phyloP scores from a whole-genome alignment of 129 eudicot species.

The Heracleum sosnowskyi region DNA sequence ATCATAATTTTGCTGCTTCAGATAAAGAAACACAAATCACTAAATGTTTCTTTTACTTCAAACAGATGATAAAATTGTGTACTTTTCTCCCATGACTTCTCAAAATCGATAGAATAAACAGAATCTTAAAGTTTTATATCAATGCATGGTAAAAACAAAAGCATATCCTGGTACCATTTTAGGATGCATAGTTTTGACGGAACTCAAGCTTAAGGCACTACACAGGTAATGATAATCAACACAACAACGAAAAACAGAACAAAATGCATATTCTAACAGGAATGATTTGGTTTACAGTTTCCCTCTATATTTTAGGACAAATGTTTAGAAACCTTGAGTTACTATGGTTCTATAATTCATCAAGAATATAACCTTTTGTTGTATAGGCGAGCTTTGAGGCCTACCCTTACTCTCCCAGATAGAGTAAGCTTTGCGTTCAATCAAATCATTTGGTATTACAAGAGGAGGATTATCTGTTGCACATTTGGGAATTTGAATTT shows the following conservation, averaged over 20 bases:
- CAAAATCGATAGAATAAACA: neutral
- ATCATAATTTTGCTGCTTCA: slow-evolving; percentile 19
- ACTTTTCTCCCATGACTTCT: neutral
- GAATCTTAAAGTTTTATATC: neutral
- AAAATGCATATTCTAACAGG: too few relatives aligned
- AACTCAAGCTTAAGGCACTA: too few relatives aligned
- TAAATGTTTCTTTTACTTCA: neutral
- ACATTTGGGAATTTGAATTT: slow-evolving; percentile 29
- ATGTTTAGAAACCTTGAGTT: neutral
- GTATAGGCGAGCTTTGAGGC: slow-evolving; percentile 20
- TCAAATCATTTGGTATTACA: slow-evolving; percentile 15
- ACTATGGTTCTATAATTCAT: neutral
- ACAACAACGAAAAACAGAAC: too few relatives aligned
- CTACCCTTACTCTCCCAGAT: slow-evolving; percentile 22
- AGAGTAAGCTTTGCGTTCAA: slow-evolving; percentile 17
- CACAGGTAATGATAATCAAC: too few relatives aligned
- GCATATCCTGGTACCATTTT: too few relatives aligned
- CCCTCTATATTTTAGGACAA: neutral
- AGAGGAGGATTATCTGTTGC: slow-evolving; percentile 17
- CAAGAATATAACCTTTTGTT: slow-evolving; percentile 8
- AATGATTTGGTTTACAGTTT: too few relatives aligned
- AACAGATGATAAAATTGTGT: neutral
- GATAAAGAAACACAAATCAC: neutral
- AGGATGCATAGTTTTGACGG: too few relatives aligned
- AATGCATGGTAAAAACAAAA: too few relatives aligned